Evolutionary conservation across 768 basidiomycete genomes (phyloP), one percentile per base, ranked within the genome.

Genomic region (Gloeostereum incarnatum): DNA sequence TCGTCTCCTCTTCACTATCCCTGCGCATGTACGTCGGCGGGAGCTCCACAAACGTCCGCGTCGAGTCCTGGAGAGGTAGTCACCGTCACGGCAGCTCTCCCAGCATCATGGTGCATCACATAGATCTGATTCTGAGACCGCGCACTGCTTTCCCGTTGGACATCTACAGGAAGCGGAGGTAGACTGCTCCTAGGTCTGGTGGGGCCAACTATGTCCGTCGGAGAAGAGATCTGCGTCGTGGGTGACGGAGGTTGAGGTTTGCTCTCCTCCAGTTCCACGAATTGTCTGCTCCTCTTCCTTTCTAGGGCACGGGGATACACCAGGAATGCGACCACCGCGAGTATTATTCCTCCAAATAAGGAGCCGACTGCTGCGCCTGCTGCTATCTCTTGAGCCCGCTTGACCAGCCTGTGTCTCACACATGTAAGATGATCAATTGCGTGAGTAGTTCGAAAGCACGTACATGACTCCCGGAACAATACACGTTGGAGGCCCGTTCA

Each of bases 41-140:
- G 5, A 66, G 56, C 51, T 66, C 65, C 9, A 64, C 59, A 13
- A 66, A n/a, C n/a, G n/a, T n/a, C n/a, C n/a, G n/a, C 56, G 38
- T 59, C 54, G n/a, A 53, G 47, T 19, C 59, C 57, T 35, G 54
- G 52, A 6, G 50, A 48, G 3, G 60, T 55, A 45, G 57, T 61
- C 16, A 66, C 62, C 16, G 61, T 62, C 8, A 66, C 59, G 1
- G 65, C 63, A 16, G 64, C 50, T 8, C 58, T 54, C 7, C 65
- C 64, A 4, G 52, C 64, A 37, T 66, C 65, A 44, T 65, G 64
- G 41, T 66, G 64, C 21, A 66, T 57, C 30, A 66, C 62, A 38
- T 63, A 66, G 6, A 65, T 55, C 16, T 59, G 45, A 23, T 27
- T 33, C 24, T 40, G 30, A 18, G 24, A 13, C 2, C 10, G 38